These are phyloP conservation scores for Pigoraptor vietnamica DNA, from an alignment of 78 protist species.

Conservation along the genomic window DNA sequence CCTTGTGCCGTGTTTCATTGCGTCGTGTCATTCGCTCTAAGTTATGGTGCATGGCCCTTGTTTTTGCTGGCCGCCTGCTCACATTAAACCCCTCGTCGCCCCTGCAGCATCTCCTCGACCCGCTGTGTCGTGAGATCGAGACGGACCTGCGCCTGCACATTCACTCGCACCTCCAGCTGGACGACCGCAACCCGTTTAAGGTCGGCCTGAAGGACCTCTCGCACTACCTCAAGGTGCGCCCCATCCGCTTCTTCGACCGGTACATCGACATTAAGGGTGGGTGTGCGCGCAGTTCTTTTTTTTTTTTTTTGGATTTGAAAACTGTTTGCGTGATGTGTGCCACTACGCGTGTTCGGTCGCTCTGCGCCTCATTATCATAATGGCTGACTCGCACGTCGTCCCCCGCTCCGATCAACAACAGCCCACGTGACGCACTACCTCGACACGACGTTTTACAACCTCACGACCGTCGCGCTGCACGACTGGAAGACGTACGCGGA, in stretches of 20 bases:
- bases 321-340: neutral
- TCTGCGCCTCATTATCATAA: neutral
- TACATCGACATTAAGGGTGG: neutral
- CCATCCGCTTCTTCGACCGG: conserved; percentile 43
- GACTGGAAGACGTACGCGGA: conserved; percentile 92
- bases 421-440: conserved; percentile 63
- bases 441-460: conserved; percentile 85
- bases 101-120: conserved; percentile 54
- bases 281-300: neutral
- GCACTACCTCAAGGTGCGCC: conserved; percentile 1
- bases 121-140: conserved; percentile 79
- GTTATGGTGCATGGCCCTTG: neutral
- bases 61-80: neutral
- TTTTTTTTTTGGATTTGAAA: neutral
- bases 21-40: neutral
- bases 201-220: conserved; percentile 65
- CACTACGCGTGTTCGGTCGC: neutral
- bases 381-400: neutral
- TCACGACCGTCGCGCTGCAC: conserved; percentile 77
- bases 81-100: neutral
- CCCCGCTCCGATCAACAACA: neutral
- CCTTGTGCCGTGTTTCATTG: neutral
- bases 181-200: conserved; percentile 49
- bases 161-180: conserved; percentile 58
- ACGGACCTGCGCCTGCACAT: conserved; percentile 74